Evolutionary conservation across 768 basidiomycete genomes (phyloP), one percentile per base, ranked within the genome.

Genomic region (Porpolomopsis calyptriformis): DNA sequence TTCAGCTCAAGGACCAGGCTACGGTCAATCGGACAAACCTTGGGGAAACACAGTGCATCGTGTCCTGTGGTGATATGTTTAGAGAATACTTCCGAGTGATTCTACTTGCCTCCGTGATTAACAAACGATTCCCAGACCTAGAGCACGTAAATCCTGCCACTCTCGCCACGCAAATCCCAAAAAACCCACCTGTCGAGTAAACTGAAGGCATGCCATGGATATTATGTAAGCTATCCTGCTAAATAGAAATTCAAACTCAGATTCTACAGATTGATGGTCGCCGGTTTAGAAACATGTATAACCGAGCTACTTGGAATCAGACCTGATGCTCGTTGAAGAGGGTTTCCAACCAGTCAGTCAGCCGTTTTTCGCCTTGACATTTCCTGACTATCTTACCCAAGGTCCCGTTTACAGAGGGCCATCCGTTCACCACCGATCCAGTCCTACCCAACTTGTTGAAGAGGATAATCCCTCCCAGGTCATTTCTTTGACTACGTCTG

Each of bases 91-190:
- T 19, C 12, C n/a, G 11, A n/a, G 31, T 26, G 43, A 24, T 18
- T 19, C 24, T 18, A 41, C 37, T 34, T 22, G 81, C 85, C 86
- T 71, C 78, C 73, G 52, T 78, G 84, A 37, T 80, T 76, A 2
- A 88, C 51, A 57, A 90, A 89, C 4, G 82, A 85, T 56, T 77
- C 74, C 87, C 86, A 89, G 44, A 89, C 86, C 85, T 85, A 57
- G 33, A 18, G 22, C 22, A 2, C 22, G 22, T 11, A 8, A 41
- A 9, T 40, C n/a, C 12, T 5, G 29, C 14, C 18, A 7, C 41
- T 18, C 26, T 18, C n/a, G 18, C 16, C 23, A 41, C 2, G 23
- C n/a, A 23, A 36, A 14, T 42, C 6, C 10, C 20, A 19, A 19
- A 9, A 5, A 20, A 49, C 69, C 50, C 55, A 78, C 84, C 54